Evolutionary conservation across 208 protist species (phyloP).

Genomic region (Acanthamoeba lenticulata): DNA sequence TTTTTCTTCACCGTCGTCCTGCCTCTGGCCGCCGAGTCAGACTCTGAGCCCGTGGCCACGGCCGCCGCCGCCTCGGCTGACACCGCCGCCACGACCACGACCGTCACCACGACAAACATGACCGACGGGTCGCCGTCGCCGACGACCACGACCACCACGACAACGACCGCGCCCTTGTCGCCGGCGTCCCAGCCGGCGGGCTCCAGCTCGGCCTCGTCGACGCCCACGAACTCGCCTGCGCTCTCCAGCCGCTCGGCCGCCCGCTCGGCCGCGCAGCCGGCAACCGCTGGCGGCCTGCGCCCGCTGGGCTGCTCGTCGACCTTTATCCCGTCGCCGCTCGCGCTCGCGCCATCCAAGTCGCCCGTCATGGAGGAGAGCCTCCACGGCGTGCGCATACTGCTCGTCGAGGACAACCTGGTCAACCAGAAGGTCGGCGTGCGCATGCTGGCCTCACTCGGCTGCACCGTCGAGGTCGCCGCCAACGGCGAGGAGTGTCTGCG

Average conservation of each 20-base stretch:
- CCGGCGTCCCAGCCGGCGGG: no score
- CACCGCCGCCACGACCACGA: background rate
- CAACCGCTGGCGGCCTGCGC: background rate
- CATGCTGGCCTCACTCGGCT: constrained; percentile 32
- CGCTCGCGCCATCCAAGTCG: background rate
- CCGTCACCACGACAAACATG: background rate
- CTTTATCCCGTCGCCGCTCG: background rate
- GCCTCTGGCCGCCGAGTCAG: background rate
- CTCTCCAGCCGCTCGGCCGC: background rate
- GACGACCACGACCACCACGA: no score
- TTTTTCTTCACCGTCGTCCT: constrained; percentile 43
- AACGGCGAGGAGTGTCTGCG: constrained; percentile 60
- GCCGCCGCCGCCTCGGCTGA: background rate
- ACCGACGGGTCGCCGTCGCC: no score
- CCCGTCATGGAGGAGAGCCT: background rate
- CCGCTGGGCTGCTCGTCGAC: background rate
- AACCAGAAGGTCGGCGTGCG: constrained; percentile 56
- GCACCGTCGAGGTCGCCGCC: background rate
- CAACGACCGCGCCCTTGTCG: no score
- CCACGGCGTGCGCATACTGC: background rate
- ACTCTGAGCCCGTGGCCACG: no score
- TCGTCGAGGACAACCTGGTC: constrained; percentile 62
- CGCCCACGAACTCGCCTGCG: background rate
- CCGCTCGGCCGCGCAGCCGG: background rate
- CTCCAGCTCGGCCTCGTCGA: no score